A percentile compares a stretch with the other conserved stretches of the same genome.
phyloP scores from a whole-genome alignment of 495 filamentous ascomycete genomes.

The Cercophora samala region DNA sequence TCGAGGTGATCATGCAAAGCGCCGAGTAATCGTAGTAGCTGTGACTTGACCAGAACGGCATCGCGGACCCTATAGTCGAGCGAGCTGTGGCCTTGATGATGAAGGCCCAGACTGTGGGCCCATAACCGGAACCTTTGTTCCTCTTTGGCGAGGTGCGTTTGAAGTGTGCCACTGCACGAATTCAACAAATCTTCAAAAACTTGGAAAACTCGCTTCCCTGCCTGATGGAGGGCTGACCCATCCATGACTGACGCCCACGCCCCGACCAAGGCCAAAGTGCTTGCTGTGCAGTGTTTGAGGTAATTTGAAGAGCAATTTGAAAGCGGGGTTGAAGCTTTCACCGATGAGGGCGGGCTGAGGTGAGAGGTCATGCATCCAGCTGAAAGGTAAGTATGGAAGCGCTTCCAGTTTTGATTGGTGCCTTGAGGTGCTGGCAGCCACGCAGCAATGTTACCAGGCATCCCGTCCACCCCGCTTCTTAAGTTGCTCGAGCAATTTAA shows the following conservation, averaged over 20 bases:
- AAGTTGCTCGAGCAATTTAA: not conserved
- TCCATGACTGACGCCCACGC: not conserved
- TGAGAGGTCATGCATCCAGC: not conserved
- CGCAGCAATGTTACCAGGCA: not conserved
- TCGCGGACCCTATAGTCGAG: constrained; percentile 26
- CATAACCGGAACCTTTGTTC: constrained; percentile 20
- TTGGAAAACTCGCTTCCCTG: not conserved
- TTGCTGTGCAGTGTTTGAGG: not conserved
- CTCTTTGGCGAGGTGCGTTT: not conserved
- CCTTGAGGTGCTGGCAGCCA: not conserved
- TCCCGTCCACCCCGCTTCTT: not conserved
- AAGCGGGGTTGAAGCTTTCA: not conserved
- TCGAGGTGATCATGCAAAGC: not conserved
- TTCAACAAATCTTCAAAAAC: not conserved
- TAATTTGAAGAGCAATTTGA: not conserved
- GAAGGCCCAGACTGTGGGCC: constrained; percentile 19
- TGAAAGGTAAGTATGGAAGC: not conserved
- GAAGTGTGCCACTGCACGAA: not conserved
- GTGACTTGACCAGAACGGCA: constrained; percentile 11
- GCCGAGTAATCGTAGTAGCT: not conserved
- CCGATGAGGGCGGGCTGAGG: not conserved
- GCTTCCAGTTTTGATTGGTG: not conserved
- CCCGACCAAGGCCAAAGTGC: not conserved
- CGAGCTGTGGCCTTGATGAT: constrained; percentile 19
- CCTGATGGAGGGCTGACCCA: not conserved